A percentile compares a stretch with the other conserved stretches of the same genome.
phyloP scores from a whole-genome alignment of 83 land plant genomes.

The Picea abies region DNA sequence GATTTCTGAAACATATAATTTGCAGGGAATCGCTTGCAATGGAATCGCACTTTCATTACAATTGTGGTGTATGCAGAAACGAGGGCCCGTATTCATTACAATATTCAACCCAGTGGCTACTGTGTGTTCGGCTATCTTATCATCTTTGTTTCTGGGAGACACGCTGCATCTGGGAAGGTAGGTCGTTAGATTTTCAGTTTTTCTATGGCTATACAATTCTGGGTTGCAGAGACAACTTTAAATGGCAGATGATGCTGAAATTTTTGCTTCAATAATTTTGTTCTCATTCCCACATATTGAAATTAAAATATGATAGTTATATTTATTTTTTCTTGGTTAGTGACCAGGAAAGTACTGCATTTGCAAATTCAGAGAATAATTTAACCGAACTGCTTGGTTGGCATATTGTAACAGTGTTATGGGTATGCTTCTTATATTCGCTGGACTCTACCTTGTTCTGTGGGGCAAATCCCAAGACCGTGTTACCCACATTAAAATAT shows the following conservation, averaged over 20 bases:
- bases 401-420: neutral
- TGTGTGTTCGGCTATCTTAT: neutral
- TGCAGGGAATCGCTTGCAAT: neutral
- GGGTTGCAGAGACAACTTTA: no score
- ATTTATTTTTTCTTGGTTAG: no score
- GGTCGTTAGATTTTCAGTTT: neutral
- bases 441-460: neutral
- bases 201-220: no score
- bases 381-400: neutral
- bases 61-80: neutral
- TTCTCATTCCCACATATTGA: no score
- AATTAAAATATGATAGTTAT: no score
- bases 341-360: no score
- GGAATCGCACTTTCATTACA: neutral
- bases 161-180: neutral
- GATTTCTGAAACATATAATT: neutral
- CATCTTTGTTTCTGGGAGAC: neutral
- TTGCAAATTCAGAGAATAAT: neutral
- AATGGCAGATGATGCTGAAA: no score
- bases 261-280: no score
- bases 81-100: neutral
- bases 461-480: constrained; percentile 2
- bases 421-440: neutral
- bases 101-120: neutral
- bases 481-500: no score